Evolutionary conservation across 176 grass and related monocot genomes (phyloP).

Genomic region (Phyllostachys edulis): DNA sequence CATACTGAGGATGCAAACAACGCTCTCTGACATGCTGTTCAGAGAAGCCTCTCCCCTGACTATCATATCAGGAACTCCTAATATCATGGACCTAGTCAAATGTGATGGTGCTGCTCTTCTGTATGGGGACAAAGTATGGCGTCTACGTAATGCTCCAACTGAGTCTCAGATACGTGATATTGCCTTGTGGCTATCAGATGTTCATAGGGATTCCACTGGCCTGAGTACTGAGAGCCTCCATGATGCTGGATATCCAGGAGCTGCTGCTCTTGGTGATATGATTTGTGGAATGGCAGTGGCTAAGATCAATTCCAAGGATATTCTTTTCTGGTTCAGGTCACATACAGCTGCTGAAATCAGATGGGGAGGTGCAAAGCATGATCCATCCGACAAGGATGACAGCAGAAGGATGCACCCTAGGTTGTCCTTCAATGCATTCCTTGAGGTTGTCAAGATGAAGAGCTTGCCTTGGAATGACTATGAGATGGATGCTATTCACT

Average conservation of each 20-base stretch:
- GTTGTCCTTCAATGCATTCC: conserved; percentile 89
- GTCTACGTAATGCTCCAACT: conserved; percentile 55
- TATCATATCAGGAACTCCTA: conserved; percentile 73
- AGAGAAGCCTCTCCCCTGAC: conserved; percentile 72
- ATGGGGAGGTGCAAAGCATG: conserved; percentile 95
- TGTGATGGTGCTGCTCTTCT: conserved; percentile 84
- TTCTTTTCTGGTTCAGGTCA: conserved; percentile 90
- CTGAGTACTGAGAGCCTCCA: conserved; percentile 89
- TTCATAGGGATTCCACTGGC: conserved; percentile 88
- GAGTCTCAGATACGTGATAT: conserved; percentile 75
- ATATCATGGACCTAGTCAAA: conserved; percentile 91
- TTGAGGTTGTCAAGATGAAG: conserved; percentile 93
- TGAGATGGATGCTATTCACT: conserved; percentile 97
- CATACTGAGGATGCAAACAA: conserved; percentile 77
- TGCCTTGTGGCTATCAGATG: conserved; percentile 74
- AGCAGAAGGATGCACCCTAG: conserved; percentile 88
- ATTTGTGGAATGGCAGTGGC: conserved; percentile 89
- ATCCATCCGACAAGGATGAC: conserved; percentile 70
- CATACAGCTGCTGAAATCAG: conserved; percentile 80
- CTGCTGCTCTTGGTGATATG: conserved; percentile 60
- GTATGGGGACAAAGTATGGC: conserved; percentile 70
- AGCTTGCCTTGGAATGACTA: conserved; percentile 81
- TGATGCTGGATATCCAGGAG: conserved; percentile 90
- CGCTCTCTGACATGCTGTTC: conserved; percentile 79
- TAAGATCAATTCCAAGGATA: conserved; percentile 80